Percentiles rank a stretch among this genome's conserved stretches.
phyloP scores from a whole-genome alignment of 495 filamentous ascomycete genomes.

The Talaromyces thailandensis region DNA sequence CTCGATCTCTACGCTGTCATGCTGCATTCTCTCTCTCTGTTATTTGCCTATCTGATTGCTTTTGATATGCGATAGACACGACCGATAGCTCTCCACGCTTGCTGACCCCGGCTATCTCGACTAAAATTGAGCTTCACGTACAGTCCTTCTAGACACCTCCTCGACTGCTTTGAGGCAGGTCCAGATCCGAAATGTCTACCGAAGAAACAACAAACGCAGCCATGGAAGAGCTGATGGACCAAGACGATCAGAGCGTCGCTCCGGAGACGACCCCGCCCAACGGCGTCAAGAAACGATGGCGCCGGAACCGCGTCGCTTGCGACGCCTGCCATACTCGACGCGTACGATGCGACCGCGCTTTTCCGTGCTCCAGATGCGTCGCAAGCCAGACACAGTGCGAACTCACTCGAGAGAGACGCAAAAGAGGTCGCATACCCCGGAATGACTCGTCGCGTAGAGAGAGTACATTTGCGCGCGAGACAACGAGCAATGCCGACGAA shows the following conservation, averaged over 20 bases:
- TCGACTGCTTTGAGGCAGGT: neutral
- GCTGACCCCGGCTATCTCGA: neutral
- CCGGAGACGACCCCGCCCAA: slow-evolving; percentile 6
- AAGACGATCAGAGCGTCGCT: neutral
- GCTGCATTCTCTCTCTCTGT: neutral
- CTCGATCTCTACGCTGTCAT: neutral
- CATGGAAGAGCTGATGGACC: neutral
- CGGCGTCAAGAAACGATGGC: slow-evolving; percentile 34
- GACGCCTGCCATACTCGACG: slow-evolving; percentile 38
- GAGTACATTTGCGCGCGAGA: slow-evolving; percentile 3
- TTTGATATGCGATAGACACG: neutral
- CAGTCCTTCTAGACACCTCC: neutral
- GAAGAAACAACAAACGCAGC: neutral
- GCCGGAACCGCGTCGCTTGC: slow-evolving; percentile 37
- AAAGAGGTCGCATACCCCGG: slow-evolving; percentile 36
- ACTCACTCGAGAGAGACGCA: slow-evolving; percentile 37
- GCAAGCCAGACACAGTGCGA: slow-evolving; percentile 34
- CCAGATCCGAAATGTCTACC: neutral
- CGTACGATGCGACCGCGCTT: slow-evolving; percentile 40
- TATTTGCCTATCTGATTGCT: neutral
- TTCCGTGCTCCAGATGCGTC: slow-evolving; percentile 37
- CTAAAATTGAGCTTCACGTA: neutral
- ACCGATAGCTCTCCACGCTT: neutral
- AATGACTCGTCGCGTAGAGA: neutral
- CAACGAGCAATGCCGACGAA: neutral